Conservation (phyloP, 106 monocot species). For the Chionographis japonica region DNA sequence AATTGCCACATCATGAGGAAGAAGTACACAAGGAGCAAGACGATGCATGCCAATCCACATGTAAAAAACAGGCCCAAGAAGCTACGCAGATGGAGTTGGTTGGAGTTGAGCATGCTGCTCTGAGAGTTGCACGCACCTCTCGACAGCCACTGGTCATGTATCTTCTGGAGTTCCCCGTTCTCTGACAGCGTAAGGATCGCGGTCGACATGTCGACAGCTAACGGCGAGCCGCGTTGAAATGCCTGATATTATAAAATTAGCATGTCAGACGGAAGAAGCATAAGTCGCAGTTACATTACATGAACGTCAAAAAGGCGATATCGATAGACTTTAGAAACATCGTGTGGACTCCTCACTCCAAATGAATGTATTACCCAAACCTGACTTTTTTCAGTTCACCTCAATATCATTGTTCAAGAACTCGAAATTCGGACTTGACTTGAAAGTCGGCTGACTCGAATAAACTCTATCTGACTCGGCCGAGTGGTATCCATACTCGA, state of each 20-base stretch:
- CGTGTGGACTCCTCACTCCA: no score
- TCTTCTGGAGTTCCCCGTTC: conserved; percentile 78
- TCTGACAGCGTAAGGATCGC: conserved; percentile 76
- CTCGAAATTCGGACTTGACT: no score
- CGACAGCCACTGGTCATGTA: conserved; percentile 70
- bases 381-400: no score
- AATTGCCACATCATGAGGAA: conserved; percentile 33
- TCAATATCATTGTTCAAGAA: no score
- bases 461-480: no score
- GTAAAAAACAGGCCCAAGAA: conserved; percentile 68
- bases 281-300: no score
- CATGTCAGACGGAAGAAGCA: no score
- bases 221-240: conserved; percentile 65
- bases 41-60: conserved; percentile 55
- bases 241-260: conserved; percentile 22
- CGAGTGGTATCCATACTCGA: no score
- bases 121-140: conserved; percentile 31
- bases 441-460: no score
- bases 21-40: conserved; percentile 52
- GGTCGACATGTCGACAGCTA: conserved; percentile 72
- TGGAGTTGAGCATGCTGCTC: conserved; percentile 29
- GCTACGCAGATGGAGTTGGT: conserved; percentile 48
- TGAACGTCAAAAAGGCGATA: no score
- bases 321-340: no score
- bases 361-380: no score